Evolutionary conservation across 192 early-diverging fungal genomes (phyloP).

Genomic region (Rhizoclosmatium sp.): DNA sequence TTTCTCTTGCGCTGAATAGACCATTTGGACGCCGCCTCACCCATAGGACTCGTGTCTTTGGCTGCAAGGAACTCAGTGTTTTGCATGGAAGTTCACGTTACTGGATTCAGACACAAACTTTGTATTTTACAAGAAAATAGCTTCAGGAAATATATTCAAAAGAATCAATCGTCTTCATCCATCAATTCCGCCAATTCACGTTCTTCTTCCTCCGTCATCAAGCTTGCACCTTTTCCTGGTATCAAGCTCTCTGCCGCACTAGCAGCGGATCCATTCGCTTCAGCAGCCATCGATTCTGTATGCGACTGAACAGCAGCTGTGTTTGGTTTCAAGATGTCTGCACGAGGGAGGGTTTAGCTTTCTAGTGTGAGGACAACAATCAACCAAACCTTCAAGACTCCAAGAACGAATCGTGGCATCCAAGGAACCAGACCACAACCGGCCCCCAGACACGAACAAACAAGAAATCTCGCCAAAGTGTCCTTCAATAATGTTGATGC

Average conservation of each 20-base stretch:
- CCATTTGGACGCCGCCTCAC: not conserved
- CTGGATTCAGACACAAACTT: not conserved
- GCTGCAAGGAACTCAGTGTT: not conserved
- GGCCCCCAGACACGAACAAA: constrained; percentile 64
- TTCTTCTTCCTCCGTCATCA: constrained; percentile 91
- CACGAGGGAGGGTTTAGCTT: constrained; percentile 10
- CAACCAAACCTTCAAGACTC: constrained; percentile 65
- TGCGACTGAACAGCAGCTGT: constrained; percentile 7
- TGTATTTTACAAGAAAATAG: not conserved
- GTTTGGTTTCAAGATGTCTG: constrained; percentile 18
- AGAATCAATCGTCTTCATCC: constrained; percentile 38
- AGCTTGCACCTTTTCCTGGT: constrained; percentile 2
- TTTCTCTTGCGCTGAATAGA: not conserved
- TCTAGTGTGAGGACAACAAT: constrained; percentile 4
- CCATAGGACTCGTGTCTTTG: not conserved
- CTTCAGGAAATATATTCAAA: no score
- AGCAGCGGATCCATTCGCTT: constrained; percentile 21
- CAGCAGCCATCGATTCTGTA: constrained; percentile 29
- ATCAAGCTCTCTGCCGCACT: not conserved
- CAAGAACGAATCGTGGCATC: constrained; percentile 89
- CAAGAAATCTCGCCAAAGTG: constrained; percentile 91
- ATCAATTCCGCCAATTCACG: constrained; percentile 87
- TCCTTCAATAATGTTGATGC: constrained; percentile 78
- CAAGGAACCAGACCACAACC: constrained; percentile 80
- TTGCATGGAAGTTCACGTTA: no score